These are phyloP conservation scores for Colletotrichum sp. DNA, from an alignment of 2,329 filamentous ascomycete genomes.

Conservation along the genomic window DNA sequence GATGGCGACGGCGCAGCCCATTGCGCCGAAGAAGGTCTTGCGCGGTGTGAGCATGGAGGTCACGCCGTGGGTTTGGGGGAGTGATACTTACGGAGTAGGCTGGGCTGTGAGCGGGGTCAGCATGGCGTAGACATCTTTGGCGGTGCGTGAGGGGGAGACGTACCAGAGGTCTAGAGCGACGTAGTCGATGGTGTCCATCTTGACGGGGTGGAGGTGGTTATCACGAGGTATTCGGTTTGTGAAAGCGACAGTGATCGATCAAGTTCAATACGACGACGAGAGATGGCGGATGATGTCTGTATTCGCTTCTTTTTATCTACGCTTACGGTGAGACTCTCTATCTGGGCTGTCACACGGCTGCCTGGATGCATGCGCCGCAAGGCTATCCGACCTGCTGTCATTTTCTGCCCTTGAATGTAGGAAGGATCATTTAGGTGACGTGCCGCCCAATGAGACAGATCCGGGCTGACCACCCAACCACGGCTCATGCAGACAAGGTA, in stretches of 20 bases:
- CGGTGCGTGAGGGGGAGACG: slow-evolving; percentile 2
- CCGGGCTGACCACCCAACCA: background rate
- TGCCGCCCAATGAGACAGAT: background rate
- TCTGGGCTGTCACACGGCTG: background rate
- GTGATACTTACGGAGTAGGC: slow-evolving; percentile 45
- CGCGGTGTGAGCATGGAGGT: background rate
- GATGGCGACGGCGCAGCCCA: slow-evolving; percentile 49
- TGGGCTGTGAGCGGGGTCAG: slow-evolving; percentile 35
- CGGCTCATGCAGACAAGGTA: background rate
- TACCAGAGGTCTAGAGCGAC: slow-evolving; percentile 43
- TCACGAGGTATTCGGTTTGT: background rate
- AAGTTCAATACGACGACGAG: background rate
- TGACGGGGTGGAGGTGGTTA: background rate
- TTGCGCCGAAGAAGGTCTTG: slow-evolving; percentile 47
- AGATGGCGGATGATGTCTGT: background rate
- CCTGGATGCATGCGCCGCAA: background rate
- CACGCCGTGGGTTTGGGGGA: background rate
- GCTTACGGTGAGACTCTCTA: background rate
- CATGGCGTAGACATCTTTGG: background rate
- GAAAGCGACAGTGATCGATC: background rate
- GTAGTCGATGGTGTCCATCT: slow-evolving; percentile 32
- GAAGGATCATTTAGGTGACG: background rate
- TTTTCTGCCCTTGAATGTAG: background rate
- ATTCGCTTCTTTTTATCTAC: background rate
- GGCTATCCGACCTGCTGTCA: background rate